A percentile compares a stretch with the other conserved stretches of the same genome.
phyloP scores from a whole-genome alignment of 805 yeast genomes.

The Wickerhamomyces hampshirensis region DNA sequence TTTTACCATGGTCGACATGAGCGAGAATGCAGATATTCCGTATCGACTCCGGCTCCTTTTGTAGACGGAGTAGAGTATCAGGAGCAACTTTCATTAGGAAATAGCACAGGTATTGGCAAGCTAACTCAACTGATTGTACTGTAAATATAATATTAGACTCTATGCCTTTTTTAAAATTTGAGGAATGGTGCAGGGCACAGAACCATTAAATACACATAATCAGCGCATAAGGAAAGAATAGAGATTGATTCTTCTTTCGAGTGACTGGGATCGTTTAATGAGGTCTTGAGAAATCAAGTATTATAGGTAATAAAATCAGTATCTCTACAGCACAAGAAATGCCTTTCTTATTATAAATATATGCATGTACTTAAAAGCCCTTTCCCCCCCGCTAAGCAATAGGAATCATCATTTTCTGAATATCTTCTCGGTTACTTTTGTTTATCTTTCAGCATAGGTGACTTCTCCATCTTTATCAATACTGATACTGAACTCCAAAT shows the following conservation, averaged over 20 bases:
- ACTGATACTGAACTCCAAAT: constrained; percentile 83
- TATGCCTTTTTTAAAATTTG: not conserved
- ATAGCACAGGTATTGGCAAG: constrained; percentile 10
- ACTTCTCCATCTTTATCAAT: constrained; percentile 39
- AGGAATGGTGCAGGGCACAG: too few species aligned
- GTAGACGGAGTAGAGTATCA: constrained; percentile 60
- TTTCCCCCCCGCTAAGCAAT: too few species aligned
- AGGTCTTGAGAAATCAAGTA: too few species aligned
- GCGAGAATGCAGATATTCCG: constrained; percentile 94
- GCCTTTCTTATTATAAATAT: too few species aligned
- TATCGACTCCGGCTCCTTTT: constrained; percentile 61
- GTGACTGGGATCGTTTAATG: too few species aligned
- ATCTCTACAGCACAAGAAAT: too few species aligned
- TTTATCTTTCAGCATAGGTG: constrained; percentile 15
- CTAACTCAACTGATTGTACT: not conserved
- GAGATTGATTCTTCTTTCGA: too few species aligned
- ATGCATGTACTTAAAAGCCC: too few species aligned
- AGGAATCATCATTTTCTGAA: not conserved
- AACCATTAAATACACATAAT: too few species aligned
- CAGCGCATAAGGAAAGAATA: too few species aligned
- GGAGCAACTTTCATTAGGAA: constrained; percentile 49
- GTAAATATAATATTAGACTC: not conserved
- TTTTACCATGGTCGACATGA: constrained; percentile 98
- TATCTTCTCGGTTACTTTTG: not conserved
- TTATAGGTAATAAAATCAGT: too few species aligned